phyloP scores from a whole-genome alignment of 2,329 filamentous ascomycete species.

The Verticillium klebahnii region DNA sequence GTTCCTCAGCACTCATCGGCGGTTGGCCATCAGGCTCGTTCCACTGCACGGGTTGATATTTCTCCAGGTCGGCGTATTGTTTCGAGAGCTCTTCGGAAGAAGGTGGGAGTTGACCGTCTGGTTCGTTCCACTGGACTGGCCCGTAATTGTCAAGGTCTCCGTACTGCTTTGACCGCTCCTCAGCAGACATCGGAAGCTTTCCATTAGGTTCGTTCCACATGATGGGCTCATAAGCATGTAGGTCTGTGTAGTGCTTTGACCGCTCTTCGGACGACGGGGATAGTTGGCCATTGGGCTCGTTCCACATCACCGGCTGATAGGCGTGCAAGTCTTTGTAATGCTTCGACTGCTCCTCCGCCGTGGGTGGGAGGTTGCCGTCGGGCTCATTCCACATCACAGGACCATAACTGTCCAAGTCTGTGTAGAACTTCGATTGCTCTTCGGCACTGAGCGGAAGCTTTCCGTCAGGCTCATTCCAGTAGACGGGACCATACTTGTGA shows the following conservation, averaged over 20 bases:
- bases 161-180: conserved; percentile 32
- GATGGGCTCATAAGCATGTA: conserved; percentile 12
- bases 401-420: conserved; percentile 29
- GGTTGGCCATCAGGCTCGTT: conserved; percentile 17
- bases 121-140: conserved; percentile 29
- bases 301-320: conserved; percentile 22
- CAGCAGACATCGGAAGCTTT: conserved; percentile 15
- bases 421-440: conserved; percentile 34
- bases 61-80: conserved; percentile 32
- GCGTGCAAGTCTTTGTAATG: conserved; percentile 33
- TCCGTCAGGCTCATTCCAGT: conserved; percentile 32
- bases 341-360: conserved; percentile 29
- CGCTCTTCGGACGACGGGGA: conserved; percentile 5
- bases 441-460: conserved; percentile 23
- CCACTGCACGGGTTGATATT: conserved; percentile 25
- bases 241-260: conserved; percentile 9
- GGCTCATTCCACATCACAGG: conserved; percentile 27
- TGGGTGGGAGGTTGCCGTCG: conserved; percentile 21
- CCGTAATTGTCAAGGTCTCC: conserved; percentile 29
- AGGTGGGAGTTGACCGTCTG: conserved; percentile 21
- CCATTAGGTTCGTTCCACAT: conserved; percentile 18
- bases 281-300: conserved; percentile 15
- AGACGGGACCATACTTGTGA: conserved; percentile 27
- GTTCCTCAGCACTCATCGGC: conserved; percentile 6
- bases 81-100: conserved; percentile 30